Percentiles rank a stretch among this genome's conserved stretches.
These are phyloP conservation scores for Colletotrichum tabaci DNA, from an alignment of 2,329 filamentous ascomycete species.

Conservation along the genomic window DNA sequence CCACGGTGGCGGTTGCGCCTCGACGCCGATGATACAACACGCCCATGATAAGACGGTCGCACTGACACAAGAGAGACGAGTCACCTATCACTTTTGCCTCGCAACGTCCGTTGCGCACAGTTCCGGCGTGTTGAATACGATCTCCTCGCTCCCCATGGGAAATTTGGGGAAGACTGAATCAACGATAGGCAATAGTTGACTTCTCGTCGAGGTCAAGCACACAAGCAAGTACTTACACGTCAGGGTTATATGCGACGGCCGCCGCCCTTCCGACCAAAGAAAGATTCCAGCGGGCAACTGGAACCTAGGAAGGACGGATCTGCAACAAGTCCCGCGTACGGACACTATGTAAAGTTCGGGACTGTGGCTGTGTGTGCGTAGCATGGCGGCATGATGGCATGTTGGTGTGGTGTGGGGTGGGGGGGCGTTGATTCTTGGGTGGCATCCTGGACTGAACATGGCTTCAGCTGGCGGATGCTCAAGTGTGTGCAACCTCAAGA, in stretches of 20 bases:
- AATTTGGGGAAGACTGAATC: too few relatives aligned
- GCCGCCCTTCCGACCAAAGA: slow-evolving; percentile 13
- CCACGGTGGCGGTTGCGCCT: not conserved
- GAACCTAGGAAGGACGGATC: slow-evolving; percentile 39
- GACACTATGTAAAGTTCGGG: not conserved
- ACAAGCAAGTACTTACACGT: not conserved
- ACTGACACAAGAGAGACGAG: slow-evolving; percentile 16
- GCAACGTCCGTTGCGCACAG: too few relatives aligned
- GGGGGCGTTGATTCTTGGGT: not conserved
- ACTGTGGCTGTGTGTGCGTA: too few relatives aligned
- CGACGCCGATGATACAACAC: slow-evolving; percentile 7
- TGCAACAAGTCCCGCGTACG: slow-evolving; percentile 35
- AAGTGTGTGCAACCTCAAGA: not conserved
- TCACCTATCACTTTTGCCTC: too few relatives aligned
- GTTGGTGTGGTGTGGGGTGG: too few relatives aligned
- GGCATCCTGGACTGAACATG: not conserved
- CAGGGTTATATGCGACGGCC: not conserved
- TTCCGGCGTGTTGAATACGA: too few relatives aligned
- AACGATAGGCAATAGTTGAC: too few relatives aligned
- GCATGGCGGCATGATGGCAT: too few relatives aligned
- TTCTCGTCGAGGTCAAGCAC: too few relatives aligned
- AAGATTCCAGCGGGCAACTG: slow-evolving; percentile 34
- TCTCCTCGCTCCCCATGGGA: too few relatives aligned
- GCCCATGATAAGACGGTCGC: slow-evolving; percentile 1
- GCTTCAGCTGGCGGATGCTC: not conserved